Conservation (phyloP, 2,329 filamentous ascomycete genomes). For the Claviceps sp. region DNA sequence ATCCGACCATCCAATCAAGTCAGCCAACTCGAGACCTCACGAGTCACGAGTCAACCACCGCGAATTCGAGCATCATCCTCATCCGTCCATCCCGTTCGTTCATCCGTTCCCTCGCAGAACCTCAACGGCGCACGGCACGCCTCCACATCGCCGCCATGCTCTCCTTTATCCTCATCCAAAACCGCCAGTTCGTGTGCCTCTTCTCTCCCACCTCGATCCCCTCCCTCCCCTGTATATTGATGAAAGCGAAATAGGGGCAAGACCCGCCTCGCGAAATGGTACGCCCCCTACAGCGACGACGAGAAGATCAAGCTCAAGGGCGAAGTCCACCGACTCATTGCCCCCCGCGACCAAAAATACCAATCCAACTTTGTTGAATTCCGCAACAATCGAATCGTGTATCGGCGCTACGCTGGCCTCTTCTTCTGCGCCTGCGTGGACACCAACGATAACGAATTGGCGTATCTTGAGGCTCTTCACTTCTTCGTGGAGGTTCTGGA, state of each 20-base stretch:
- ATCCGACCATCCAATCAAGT: too few species aligned
- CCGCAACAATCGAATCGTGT: conserved; percentile 90
- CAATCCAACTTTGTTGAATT: conserved; percentile 99
- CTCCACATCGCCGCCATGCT: conserved; percentile 35
- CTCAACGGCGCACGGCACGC: not conserved
- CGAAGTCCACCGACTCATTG: conserved; percentile 95
- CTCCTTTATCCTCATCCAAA: conserved; percentile 83
- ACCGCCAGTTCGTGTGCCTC: conserved; percentile 54
- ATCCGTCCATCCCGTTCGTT: not conserved
- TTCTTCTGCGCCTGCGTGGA: conserved; percentile 99
- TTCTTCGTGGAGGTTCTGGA: conserved; percentile 99
- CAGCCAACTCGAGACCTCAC: too few species aligned
- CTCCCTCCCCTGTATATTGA: not conserved
- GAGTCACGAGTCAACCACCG: not conserved
- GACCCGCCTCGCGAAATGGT: conserved; percentile 97
- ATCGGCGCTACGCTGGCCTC: conserved; percentile 89
- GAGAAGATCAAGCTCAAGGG: conserved; percentile 99
- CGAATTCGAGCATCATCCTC: not conserved
- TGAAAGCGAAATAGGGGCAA: conserved; percentile 58
- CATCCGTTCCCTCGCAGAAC: not conserved
- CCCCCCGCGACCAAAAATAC: conserved; percentile 96
- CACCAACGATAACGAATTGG: conserved; percentile 96
- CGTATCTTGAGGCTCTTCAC: conserved; percentile 93
- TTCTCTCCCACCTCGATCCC: not conserved
- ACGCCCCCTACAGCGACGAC: conserved; percentile 94